Evolutionary conservation across 2,329 filamentous ascomycete genomes (phyloP), one percentile per base, ranked within the genome.

Genomic region (Lasiodiplodia sp.): DNA sequence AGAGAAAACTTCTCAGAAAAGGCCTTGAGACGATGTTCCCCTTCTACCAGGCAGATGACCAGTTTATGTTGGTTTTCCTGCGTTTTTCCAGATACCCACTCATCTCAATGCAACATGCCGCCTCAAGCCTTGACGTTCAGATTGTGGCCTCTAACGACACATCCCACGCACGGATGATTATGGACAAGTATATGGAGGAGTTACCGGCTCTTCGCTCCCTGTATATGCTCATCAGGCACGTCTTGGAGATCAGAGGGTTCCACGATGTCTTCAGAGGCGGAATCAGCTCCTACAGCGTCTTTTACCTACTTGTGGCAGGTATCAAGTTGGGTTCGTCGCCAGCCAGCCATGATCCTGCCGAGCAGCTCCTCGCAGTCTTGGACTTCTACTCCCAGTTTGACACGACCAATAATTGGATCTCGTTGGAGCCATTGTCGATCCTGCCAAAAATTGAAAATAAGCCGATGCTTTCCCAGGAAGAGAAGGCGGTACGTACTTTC

Each of bases 291-390:
- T 88, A 89, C 72, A 79, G 83, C 14, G 77, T 88, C 11, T 82
- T 87, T 72, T 85, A 88, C 78, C 85, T 89, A 80, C 76, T 89
- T 21, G 83, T 86, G 16, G 85, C 86, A 5, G 83, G 84, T 34
- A 75, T 89, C 34, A 84, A 84, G 70, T 79, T 84, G 70, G 77
- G 77, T 38, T 78, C 80, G 37, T 73, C 68, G 72, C 74, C 57
- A 79, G 73, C 64, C 70, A 71, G 52, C 37, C 69, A 76, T 52
- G 74, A 79, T 64, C 73, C 82, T 2, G 84, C 77, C 21, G 73
- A 78, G 4, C 82, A 83, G 25, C 79, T 90, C 3, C 72, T 86
- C 2, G 75, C 79, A 31, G 80, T 88, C 69, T 75, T 90, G 1
- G 70, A 79, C 2, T 84, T 87, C 71, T 89, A 85, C 74, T 75